Percentiles rank a stretch among this genome's conserved stretches.
Evolutionary conservation across 2,329 filamentous ascomycete species (phyloP).

Genomic region (Cladophialophora psammophila): DNA sequence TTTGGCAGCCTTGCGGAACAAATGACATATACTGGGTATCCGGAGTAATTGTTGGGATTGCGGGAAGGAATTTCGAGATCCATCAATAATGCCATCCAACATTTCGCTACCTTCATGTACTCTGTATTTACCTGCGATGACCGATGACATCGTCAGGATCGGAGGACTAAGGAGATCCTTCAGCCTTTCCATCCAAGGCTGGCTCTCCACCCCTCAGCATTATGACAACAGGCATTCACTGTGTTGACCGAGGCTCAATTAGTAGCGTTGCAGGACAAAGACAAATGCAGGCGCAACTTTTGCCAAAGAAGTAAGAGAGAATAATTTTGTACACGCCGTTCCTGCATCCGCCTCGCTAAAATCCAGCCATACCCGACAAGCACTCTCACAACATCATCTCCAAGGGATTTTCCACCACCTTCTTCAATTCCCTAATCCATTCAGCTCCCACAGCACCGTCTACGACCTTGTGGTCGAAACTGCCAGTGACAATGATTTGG

Average conservation of each 20-base stretch:
- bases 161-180: not conserved
- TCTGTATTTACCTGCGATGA: not conserved
- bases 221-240: slow-evolving; percentile 2
- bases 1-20: slow-evolving; percentile 21
- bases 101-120: not conserved
- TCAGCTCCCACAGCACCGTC: slow-evolving; percentile 96
- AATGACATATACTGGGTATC: not conserved
- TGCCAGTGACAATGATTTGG: slow-evolving; percentile 91
- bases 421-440: slow-evolving; percentile 97
- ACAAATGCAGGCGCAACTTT: slow-evolving; percentile 35
- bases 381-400: slow-evolving; percentile 81
- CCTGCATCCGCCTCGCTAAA: slow-evolving; percentile 38
- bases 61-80: not conserved
- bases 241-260: slow-evolving; percentile 7
- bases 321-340: slow-evolving; percentile 38
- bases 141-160: not conserved
- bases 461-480: slow-evolving; percentile 99
- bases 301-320: slow-evolving; percentile 33
- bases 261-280: slow-evolving; percentile 11
- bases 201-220: not conserved
- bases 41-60: not conserved
- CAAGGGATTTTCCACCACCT: slow-evolving; percentile 95
- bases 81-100: not conserved
- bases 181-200: not conserved
- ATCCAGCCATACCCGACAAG: slow-evolving; percentile 32